Conservation (phyloP, 2,329 filamentous ascomycete genomes). For the Xylaria sp. region DNA sequence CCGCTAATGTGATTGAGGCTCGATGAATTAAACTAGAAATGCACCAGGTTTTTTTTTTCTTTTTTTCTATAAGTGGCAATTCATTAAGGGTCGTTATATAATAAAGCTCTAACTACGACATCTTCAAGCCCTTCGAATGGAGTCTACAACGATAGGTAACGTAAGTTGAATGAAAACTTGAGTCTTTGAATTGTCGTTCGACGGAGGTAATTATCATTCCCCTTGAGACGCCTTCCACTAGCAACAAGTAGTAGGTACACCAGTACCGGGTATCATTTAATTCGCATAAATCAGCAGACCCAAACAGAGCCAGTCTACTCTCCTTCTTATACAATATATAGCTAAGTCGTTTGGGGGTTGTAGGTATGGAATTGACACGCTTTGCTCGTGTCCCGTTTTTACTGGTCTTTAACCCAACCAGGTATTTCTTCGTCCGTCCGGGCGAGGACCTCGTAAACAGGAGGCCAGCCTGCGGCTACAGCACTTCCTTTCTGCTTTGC, state of each 20-base stretch:
- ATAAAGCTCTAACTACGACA: background rate
- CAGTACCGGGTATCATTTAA: slow-evolving; percentile 27
- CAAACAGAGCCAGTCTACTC: background rate
- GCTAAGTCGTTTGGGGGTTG: background rate
- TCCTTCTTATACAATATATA: slow-evolving; percentile 23
- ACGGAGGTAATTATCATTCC: background rate
- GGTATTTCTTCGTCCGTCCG: slow-evolving; percentile 65
- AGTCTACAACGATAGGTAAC: background rate
- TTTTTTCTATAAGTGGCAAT: background rate
- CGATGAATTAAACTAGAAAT: background rate
- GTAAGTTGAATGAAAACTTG: background rate
- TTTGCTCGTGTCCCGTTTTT: background rate
- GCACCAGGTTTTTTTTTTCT: background rate
- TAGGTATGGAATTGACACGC: background rate
- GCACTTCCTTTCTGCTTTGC: slow-evolving; percentile 73
- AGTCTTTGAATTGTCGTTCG: background rate
- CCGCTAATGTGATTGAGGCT: no score
- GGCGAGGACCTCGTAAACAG: slow-evolving; percentile 74
- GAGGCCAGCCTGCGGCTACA: slow-evolving; percentile 79
- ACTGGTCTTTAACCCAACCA: slow-evolving; percentile 45
- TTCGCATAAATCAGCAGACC: slow-evolving; percentile 14
- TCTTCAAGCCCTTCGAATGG: background rate
- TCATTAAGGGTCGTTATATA: background rate
- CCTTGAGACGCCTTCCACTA: background rate
- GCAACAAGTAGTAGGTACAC: slow-evolving; percentile 1